Evolutionary conservation across 805 yeast genomes (phyloP).

Genomic region (Candida coleopterorum): DNA sequence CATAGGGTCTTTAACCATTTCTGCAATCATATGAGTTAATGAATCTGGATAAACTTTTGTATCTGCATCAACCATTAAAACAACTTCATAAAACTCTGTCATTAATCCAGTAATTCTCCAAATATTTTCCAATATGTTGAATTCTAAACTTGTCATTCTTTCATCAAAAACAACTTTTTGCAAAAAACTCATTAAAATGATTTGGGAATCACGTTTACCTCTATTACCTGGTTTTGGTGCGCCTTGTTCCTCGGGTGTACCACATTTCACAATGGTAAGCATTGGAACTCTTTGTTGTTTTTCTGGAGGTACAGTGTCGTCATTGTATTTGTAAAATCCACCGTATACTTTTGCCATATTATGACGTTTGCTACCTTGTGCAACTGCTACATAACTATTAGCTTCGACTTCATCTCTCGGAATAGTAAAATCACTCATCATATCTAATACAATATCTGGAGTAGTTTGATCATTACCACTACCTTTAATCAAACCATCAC

Average conservation of each 20-base stretch:
- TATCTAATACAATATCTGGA: slow-evolving; percentile 80
- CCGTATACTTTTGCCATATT: slow-evolving; percentile 97
- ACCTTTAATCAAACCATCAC: slow-evolving; percentile 95
- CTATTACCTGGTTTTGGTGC: slow-evolving; percentile 79
- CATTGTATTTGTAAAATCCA: slow-evolving; percentile 87
- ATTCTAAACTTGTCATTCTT: slow-evolving; percentile 89
- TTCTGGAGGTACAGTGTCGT: slow-evolving; percentile 65
- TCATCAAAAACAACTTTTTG: slow-evolving; percentile 88
- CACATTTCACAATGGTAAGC: slow-evolving; percentile 77
- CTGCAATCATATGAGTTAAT: slow-evolving; percentile 83
- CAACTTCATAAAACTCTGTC: slow-evolving; percentile 76
- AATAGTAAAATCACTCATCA: slow-evolving; percentile 71
- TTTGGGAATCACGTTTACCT: slow-evolving; percentile 94
- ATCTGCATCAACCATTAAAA: slow-evolving; percentile 93
- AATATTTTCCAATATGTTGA: slow-evolving; percentile 65
- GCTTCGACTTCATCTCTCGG: slow-evolving; percentile 75
- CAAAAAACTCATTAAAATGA: slow-evolving; percentile 83
- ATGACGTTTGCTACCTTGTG: slow-evolving; percentile 90
- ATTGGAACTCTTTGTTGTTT: slow-evolving; percentile 86
- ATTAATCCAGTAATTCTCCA: slow-evolving; percentile 84
- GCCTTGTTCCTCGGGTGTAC: slow-evolving; percentile 73
- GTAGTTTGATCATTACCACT: slow-evolving; percentile 85
- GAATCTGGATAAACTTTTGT: slow-evolving; percentile 85
- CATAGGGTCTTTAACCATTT: slow-evolving; percentile 79
- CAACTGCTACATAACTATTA: slow-evolving; percentile 90